These are phyloP conservation scores for Aegilops umbellulata DNA, from an alignment of 176 grass and related monocot genomes.

Conservation along the genomic window DNA sequence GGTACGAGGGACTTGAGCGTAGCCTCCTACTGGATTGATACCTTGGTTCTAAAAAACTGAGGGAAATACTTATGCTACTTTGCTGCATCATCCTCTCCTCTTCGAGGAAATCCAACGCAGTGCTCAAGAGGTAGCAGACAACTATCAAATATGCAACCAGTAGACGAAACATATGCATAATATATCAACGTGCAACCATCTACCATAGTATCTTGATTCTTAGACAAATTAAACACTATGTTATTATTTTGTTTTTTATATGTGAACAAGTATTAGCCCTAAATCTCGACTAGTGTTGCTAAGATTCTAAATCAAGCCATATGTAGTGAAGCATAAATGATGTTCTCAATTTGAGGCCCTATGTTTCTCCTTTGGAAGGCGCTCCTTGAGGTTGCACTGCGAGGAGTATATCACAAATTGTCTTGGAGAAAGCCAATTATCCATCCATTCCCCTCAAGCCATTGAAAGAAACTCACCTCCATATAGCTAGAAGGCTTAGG, in stretches of 20 bases:
- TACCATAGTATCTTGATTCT: background rate
- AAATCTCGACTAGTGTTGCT: background rate
- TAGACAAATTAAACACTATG: background rate
- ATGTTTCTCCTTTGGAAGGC: background rate
- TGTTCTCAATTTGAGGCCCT: background rate
- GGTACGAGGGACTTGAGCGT: too few species aligned
- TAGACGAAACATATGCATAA: background rate
- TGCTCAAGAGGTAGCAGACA: too few species aligned
- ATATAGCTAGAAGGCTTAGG: background rate
- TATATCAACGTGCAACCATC: background rate
- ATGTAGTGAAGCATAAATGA: too few species aligned
- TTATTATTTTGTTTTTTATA: background rate
- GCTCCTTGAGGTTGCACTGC: background rate
- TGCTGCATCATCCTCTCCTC: too few species aligned
- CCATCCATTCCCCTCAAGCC: too few species aligned
- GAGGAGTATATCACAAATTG: background rate
- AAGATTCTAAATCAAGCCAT: background rate
- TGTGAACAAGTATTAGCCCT: background rate
- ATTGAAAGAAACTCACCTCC: too few species aligned
- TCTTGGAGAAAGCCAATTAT: too few species aligned
- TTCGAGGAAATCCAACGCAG: too few species aligned
- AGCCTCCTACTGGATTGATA: too few species aligned
- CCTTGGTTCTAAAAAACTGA: too few species aligned
- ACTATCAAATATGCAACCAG: background rate
- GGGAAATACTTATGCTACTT: too few species aligned